These are phyloP conservation scores for Clathrospora elynae DNA, from an alignment of 2,329 filamentous ascomycete genomes.

Conservation along the genomic window DNA sequence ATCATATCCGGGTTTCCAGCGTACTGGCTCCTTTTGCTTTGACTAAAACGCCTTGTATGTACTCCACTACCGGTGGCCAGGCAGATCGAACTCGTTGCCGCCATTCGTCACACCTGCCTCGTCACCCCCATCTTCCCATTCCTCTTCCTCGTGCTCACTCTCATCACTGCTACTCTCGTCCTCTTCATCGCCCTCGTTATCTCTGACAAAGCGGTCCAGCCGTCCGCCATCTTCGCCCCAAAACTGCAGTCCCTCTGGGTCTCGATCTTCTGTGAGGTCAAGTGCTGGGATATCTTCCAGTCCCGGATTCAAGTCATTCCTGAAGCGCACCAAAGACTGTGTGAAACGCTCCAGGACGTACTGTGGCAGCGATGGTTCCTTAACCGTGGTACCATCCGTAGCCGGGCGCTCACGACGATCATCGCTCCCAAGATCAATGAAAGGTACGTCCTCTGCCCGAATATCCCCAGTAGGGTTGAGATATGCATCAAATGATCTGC, in stretches of 20 bases:
- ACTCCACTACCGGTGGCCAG: constrained; percentile 42
- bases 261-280: constrained; percentile 34
- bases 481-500: constrained; percentile 51
- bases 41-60: constrained; percentile 18
- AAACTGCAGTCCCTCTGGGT: constrained; percentile 39
- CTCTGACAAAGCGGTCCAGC: constrained; percentile 29
- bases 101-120: constrained; percentile 31
- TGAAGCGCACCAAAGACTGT: constrained; percentile 52
- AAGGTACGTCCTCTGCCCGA: constrained; percentile 40
- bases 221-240: constrained; percentile 42
- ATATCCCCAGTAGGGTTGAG: constrained; percentile 49
- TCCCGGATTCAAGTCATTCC: constrained; percentile 50
- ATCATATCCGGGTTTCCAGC: no score
- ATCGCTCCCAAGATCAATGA: constrained; percentile 46
- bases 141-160: constrained; percentile 41
- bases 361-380: constrained; percentile 50
- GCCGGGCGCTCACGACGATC: constrained; percentile 43
- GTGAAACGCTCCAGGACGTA: constrained; percentile 55
- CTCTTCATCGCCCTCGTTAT: constrained; percentile 36
- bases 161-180: constrained; percentile 45
- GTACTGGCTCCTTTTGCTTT: constrained; percentile 5
- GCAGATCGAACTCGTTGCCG: constrained; percentile 43
- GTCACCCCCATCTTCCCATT: constrained; percentile 37
- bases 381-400: constrained; percentile 44
- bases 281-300: constrained; percentile 42